Conservation (phyloP, 257 asterid species). For the Jasminum sambac region DNA sequence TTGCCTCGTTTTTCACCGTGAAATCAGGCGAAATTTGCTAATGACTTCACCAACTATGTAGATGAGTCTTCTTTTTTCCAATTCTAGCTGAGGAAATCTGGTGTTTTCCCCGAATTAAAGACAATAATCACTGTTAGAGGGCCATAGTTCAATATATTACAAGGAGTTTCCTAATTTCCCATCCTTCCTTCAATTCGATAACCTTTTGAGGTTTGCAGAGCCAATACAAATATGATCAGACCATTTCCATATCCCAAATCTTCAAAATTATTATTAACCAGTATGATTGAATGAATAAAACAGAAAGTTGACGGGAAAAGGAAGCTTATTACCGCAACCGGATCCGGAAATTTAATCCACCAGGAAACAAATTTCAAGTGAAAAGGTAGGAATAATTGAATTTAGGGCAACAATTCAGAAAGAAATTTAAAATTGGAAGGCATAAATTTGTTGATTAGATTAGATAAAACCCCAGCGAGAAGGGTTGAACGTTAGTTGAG, state of each 20-base stretch:
- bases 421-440: no score
- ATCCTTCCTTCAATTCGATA: neutral
- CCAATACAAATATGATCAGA: neutral
- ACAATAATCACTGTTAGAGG: neutral
- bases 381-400: no score
- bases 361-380: neutral
- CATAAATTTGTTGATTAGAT: no score
- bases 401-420: no score
- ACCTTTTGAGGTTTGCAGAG: neutral
- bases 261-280: neutral
- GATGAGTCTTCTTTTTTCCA: neutral
- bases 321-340: neutral
- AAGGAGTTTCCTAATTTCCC: neutral
- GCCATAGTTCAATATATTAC: neutral
- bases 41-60: neutral
- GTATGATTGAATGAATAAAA: neutral
- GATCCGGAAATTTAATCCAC: neutral
- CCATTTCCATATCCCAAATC: neutral
- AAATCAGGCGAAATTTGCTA: neutral
- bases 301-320: neutral
- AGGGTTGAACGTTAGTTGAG: no score
- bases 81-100: neutral
- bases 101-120: neutral
- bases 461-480: no score
- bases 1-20: slow-evolving; percentile 22